phyloP scores from a whole-genome alignment of 495 filamentous ascomycete genomes.

The Thozetella sp. region DNA sequence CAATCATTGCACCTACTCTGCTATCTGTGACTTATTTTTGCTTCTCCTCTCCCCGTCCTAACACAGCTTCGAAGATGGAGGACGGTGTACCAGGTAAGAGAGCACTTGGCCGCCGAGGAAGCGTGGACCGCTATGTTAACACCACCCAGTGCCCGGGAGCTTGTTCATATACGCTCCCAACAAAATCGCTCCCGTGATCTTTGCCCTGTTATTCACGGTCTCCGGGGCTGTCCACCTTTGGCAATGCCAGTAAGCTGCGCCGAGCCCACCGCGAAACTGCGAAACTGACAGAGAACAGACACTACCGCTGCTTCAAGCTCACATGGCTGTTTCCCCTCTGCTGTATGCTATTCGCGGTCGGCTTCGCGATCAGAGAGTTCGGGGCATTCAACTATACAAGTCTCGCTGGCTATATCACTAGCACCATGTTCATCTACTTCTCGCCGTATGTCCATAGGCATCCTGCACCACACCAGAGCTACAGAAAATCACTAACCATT shows the following conservation, averaged over 20 bases:
- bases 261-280: background rate
- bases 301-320: slow-evolving; percentile 25
- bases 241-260: slow-evolving; percentile 27
- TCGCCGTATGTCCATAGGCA: slow-evolving; percentile 24
- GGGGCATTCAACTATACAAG: slow-evolving; percentile 33
- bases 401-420: slow-evolving; percentile 12
- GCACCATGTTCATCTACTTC: slow-evolving; percentile 26
- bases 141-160: slow-evolving; percentile 23
- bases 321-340: slow-evolving; percentile 24
- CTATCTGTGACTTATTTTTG: background rate
- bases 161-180: slow-evolving; percentile 33
- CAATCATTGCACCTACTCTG: background rate
- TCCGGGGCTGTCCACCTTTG: slow-evolving; percentile 26
- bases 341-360: slow-evolving; percentile 21
- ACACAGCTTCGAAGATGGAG: slow-evolving; percentile 16
- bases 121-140: too few relatives aligned
- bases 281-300: slow-evolving; percentile 9
- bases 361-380: slow-evolving; percentile 29
- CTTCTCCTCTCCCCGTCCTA: background rate
- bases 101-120: too few relatives aligned
- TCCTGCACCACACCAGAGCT: background rate
- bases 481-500: background rate
- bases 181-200: slow-evolving; percentile 28
- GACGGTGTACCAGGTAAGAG: slow-evolving; percentile 24
- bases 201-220: slow-evolving; percentile 17